These are phyloP conservation scores for Chlorella sp. DNA, from an alignment of 139 green algal species.

Conservation along the genomic window DNA sequence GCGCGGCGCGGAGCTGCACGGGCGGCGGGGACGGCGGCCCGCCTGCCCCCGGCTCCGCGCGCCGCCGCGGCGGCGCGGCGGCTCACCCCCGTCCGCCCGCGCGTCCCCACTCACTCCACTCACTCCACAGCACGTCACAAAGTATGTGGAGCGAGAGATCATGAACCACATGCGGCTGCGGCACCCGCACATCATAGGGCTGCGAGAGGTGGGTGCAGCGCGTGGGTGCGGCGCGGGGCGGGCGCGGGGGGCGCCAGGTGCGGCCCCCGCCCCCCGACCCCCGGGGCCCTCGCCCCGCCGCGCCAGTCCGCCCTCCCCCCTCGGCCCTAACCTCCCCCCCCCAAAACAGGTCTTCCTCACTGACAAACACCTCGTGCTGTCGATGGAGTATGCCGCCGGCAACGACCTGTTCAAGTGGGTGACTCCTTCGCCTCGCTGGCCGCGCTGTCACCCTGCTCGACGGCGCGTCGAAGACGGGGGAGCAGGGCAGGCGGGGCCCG, in stretches of 20 bases:
- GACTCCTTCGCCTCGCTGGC: no score
- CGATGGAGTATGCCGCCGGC: conserved; percentile 83
- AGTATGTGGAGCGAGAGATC: conserved; percentile 97
- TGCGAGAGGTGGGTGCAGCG: conserved; percentile 69
- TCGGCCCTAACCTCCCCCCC: neutral
- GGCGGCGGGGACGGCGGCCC: no score
- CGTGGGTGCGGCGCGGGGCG: neutral
- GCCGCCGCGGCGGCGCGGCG: no score
- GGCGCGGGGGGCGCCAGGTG: no score
- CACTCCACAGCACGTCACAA: conserved; percentile 71
- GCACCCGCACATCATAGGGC: conserved; percentile 96
- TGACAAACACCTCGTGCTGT: conserved; percentile 68
- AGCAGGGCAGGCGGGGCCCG: no score
- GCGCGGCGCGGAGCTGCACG: no score
- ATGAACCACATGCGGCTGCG: conserved; percentile 92
- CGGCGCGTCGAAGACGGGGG: no score
- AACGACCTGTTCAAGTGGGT: conserved; percentile 71
- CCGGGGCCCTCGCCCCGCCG: no score
- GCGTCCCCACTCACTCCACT: no score
- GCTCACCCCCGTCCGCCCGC: no score
- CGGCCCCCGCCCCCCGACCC: neutral
- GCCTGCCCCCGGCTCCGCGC: no score
- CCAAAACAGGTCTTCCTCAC: conserved; percentile 62
- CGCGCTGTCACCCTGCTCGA: no score
- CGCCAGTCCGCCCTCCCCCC: neutral